These are phyloP conservation scores for Bolboschoenus planiculmis DNA, from an alignment of 176 grass and related monocot genomes.

Conservation along the genomic window DNA sequence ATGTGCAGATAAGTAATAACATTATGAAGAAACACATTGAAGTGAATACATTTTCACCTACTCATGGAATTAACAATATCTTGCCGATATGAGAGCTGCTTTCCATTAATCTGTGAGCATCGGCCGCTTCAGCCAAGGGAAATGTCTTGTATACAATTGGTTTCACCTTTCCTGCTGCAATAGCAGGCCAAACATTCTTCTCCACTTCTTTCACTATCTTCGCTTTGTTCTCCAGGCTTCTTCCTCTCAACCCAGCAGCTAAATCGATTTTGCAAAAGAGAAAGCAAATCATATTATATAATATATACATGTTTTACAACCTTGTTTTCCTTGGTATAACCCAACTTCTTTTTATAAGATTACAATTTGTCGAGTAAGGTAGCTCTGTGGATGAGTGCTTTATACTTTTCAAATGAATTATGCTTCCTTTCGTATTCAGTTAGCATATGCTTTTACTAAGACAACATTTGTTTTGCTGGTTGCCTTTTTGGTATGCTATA, in stretches of 20 bases:
- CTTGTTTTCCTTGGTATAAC: no score
- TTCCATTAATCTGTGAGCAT: slow-evolving; percentile 82
- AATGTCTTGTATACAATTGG: slow-evolving; percentile 58
- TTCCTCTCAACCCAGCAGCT: slow-evolving; percentile 63
- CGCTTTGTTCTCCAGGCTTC: slow-evolving; percentile 60
- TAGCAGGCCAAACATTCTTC: slow-evolving; percentile 66
- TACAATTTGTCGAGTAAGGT: background rate
- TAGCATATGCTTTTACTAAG: no score
- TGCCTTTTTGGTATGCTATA: background rate
- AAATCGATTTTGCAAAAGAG: background rate
- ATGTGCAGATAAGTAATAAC: background rate
- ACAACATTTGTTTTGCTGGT: background rate
- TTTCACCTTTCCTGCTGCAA: slow-evolving; percentile 61
- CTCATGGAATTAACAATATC: slow-evolving; percentile 71
- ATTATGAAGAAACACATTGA: background rate
- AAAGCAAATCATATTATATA: background rate
- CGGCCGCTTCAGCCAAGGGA: slow-evolving; percentile 52
- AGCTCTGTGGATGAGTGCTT: background rate
- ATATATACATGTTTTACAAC: background rate
- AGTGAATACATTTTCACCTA: background rate
- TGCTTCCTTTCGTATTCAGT: background rate
- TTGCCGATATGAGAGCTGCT: slow-evolving; percentile 69
- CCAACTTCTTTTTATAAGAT: no score
- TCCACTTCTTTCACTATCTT: slow-evolving; percentile 62
- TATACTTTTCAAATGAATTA: no score